Evolutionary conservation across 805 yeast species (phyloP).

Genomic region (Metschnikowia amazonensis): DNA sequence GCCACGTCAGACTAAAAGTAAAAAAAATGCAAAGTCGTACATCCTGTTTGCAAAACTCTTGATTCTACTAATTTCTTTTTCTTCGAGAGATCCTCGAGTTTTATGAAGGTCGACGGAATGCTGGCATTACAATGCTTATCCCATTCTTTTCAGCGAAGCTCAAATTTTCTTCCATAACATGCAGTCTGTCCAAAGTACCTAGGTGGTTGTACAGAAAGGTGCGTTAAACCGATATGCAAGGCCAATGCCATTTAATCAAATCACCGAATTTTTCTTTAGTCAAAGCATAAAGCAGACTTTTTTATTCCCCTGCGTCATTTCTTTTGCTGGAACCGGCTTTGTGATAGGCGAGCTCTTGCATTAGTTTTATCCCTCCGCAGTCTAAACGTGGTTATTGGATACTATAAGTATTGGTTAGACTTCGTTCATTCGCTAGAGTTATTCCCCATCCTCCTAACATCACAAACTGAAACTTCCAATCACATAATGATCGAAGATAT

Average conservation of each 20-base stretch:
- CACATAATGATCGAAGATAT: slow-evolving; percentile 11
- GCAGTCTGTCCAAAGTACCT: slow-evolving; percentile 3
- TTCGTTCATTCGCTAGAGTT: background rate
- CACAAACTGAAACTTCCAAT: too few relatives aligned
- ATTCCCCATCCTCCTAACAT: background rate
- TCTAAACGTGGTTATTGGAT: background rate
- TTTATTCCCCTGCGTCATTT: background rate
- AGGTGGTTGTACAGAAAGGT: slow-evolving; percentile 2
- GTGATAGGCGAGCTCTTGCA: background rate
- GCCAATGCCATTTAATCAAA: background rate
- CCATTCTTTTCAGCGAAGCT: background rate
- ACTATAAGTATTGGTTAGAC: background rate
- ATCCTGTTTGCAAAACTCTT: too few relatives aligned
- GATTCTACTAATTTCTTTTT: too few relatives aligned
- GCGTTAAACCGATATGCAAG: background rate
- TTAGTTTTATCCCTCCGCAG: background rate
- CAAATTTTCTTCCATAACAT: background rate
- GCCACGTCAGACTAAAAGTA: background rate
- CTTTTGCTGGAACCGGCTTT: background rate
- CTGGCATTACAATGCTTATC: too few relatives aligned
- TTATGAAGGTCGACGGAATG: too few relatives aligned
- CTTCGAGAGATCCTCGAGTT: too few relatives aligned
- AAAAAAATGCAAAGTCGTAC: background rate
- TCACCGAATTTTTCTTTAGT: background rate
- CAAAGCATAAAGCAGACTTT: background rate